Base-by-base conservation (phyloP, 2,329 filamentous ascomycete species). In the Seiridium unicorne region DNA sequence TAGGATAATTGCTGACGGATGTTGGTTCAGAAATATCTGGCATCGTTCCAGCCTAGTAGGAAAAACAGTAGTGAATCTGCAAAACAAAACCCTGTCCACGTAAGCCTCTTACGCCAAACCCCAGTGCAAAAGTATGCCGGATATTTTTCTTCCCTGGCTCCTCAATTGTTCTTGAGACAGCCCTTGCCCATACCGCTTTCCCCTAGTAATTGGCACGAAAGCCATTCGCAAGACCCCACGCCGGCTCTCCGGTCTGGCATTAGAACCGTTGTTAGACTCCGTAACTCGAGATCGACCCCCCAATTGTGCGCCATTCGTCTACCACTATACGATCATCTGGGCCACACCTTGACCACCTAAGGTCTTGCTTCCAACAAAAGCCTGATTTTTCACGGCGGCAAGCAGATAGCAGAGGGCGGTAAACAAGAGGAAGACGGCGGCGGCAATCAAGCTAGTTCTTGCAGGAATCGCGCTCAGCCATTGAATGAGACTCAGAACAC, bases 351-450 rank as follows among this genome's bases (percentile, higher is more conserved):
- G 89, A 57, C 95, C 95, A 66, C 95, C 95, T 57, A 99, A 83
- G 13, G 94, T 98, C 86, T 98, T 98, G 84, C 93, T 97, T 62
- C 91, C 91, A 66, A 93, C 87, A 76, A 96, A 96, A 42, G 86
- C 89, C 79, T 96, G 92, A 62, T 90, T 89, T 82, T 92, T 94
- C 75, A 94, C 63, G 46, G 84, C 92, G 11, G 92, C 92, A 55
- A 92, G 77, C 34, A 85, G 79, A 75, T 99, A 99, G 83, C 94
- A 97, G 55, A 88, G 63, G 42, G 85, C 88, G 4, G 95, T 91
- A 57, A 96, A 72, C 18, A 89, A 78, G 61, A 99, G 81, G 65
- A 98, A 82, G 31, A 98, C 83, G 8, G 91, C 95, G 4, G 92
- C 91, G 1, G 91, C 95, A 66, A 99, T 91, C 75, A 99, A 79